Evolutionary conservation across 1,284 basidiomycete genomes (phyloP).

Genomic region (Neolentinus lepideus): DNA sequence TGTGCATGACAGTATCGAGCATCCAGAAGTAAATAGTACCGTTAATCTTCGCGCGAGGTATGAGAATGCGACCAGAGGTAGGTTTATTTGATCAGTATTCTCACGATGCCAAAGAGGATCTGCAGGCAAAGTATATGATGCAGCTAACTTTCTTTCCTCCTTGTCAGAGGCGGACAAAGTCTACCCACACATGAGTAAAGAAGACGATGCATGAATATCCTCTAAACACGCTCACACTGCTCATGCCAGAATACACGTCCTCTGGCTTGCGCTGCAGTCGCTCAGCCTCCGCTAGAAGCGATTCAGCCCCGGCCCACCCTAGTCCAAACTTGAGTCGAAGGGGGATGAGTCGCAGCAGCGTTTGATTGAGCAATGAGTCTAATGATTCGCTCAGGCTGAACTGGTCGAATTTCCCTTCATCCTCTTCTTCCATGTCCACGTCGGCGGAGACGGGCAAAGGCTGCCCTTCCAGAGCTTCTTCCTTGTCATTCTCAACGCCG

Average conservation of each 20-base stretch:
- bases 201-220: background rate
- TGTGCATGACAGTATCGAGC: background rate
- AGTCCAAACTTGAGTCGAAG: conserved; percentile 41
- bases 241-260: conserved; percentile 25
- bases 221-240: conserved; percentile 21
- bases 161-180: conserved; percentile 27
- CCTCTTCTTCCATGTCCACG: conserved; percentile 4
- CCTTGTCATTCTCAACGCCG: conserved; percentile 11
- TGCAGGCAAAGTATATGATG: conserved; percentile 37
- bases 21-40: conserved; percentile 24
- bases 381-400: conserved; percentile 56
- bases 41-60: conserved; percentile 54
- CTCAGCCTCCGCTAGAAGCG: conserved; percentile 39
- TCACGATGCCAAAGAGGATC: conserved; percentile 38
- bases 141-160: conserved; percentile 32
- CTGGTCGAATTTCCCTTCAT: conserved; percentile 31
- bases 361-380: conserved; percentile 46
- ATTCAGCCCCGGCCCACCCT: conserved; percentile 59
- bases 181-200: background rate
- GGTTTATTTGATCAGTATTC: conserved; percentile 33
- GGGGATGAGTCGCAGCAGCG: conserved; percentile 43
- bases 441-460: background rate
- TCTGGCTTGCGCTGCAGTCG: conserved; percentile 33
- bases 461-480: conserved; percentile 6
- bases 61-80: conserved; percentile 49